Evolutionary conservation across 345 rosid genomes (phyloP).

Genomic region (Gossypium ekmanianum): DNA sequence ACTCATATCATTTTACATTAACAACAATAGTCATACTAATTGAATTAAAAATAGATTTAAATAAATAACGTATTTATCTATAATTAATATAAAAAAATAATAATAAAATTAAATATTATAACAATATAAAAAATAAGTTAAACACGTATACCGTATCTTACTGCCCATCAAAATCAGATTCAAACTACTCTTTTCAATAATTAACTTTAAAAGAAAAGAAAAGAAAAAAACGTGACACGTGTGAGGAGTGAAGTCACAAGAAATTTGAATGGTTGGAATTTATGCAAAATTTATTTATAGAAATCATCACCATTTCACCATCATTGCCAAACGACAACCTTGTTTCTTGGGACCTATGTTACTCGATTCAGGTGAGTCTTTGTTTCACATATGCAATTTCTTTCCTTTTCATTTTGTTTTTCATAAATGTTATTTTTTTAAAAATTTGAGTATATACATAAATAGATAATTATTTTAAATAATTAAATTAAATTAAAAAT

Average conservation of each 20-base stretch:
- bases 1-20: accelerated
- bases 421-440: no score
- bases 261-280: neutral
- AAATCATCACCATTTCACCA: no score
- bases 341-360: neutral
- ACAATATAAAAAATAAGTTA: no score
- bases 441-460: no score
- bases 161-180: accelerated
- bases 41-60: accelerated
- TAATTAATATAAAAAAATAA: accelerated
- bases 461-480: no score
- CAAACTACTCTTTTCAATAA: no score
- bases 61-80: accelerated
- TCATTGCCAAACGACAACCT: neutral
- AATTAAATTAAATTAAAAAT: no score
- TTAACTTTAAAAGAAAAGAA: no score
- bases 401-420: neutral
- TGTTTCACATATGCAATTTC: neutral
- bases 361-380: neutral
- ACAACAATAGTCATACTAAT: accelerated
- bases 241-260: neutral
- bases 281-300: neutral
- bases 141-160: no score
- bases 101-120: no score
- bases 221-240: neutral